A percentile compares a stretch with the other conserved stretches of the same genome.
phyloP scores from a whole-genome alignment of 2,329 filamentous ascomycete genomes.

The Neocatenulostroma microsporum region DNA sequence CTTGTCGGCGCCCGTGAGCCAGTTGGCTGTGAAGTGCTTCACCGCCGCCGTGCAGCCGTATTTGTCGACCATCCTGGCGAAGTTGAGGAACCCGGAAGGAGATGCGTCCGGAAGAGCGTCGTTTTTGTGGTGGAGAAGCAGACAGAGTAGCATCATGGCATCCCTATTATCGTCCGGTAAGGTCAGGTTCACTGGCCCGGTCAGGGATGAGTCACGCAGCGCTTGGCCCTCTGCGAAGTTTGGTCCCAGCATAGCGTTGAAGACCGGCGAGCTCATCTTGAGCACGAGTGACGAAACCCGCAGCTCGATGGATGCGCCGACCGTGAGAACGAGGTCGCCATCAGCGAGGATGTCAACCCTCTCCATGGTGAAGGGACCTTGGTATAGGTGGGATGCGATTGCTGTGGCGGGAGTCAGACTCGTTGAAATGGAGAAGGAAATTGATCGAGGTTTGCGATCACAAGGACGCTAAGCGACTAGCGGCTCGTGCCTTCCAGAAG shows the following conservation, averaged over 20 bases:
- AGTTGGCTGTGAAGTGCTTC: background rate
- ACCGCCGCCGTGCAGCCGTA: constrained; percentile 2
- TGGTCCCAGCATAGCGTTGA: constrained; percentile 7
- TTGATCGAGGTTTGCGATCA: background rate
- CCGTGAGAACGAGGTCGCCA: background rate
- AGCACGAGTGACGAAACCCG: background rate
- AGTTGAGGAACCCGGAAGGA: background rate
- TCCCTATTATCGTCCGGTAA: constrained; percentile 3
- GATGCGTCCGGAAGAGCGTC: background rate
- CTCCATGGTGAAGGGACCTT: background rate
- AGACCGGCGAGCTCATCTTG: background rate
- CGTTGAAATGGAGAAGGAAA: too few relatives aligned
- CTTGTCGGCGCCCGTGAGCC: background rate
- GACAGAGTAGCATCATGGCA: constrained; percentile 2
- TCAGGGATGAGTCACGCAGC: background rate
- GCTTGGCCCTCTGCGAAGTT: constrained; percentile 4
- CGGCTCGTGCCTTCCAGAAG: too few relatives aligned
- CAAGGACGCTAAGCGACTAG: background rate
- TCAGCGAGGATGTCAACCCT: background rate
- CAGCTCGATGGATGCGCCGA: background rate
- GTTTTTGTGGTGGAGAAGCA: constrained; percentile 1
- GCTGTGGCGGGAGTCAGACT: too few relatives aligned
- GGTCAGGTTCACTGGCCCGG: background rate
- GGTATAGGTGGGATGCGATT: background rate
- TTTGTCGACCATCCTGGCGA: constrained; percentile 4